These are phyloP conservation scores for Penicillium sp. DNA, from an alignment of 2,329 filamentous ascomycete species.

Conservation along the genomic window DNA sequence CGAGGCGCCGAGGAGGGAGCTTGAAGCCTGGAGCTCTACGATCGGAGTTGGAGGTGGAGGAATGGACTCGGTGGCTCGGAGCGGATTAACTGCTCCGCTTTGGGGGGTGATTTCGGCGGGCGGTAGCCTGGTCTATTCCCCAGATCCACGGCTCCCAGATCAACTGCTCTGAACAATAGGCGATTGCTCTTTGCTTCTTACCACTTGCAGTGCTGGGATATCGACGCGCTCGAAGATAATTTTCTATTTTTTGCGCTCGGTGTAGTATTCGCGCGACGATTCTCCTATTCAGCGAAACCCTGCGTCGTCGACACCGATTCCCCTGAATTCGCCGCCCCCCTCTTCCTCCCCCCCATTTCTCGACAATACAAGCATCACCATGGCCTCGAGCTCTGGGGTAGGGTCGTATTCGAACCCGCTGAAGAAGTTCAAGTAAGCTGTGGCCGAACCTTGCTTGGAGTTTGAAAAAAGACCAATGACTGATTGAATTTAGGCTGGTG, in stretches of 20 bases:
- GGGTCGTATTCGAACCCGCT: constrained; percentile 96
- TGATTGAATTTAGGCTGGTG: constrained; percentile 61
- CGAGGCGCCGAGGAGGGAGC: constrained; percentile 15
- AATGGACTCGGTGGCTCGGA: constrained; percentile 23
- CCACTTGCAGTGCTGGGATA: constrained; percentile 1
- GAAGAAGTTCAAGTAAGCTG: constrained; percentile 96
- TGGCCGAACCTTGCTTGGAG: neutral
- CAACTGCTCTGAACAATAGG: constrained; percentile 5
- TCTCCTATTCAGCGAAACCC: neutral
- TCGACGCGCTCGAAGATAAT: neutral
- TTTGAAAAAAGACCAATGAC: constrained; percentile 16
- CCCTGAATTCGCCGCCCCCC: constrained; percentile 26
- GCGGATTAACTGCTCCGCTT: constrained; percentile 27
- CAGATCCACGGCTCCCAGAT: constrained; percentile 22
- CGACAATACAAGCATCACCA: constrained; percentile 43
- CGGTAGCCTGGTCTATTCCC: constrained; percentile 17
- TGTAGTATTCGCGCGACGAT: constrained; percentile 2
- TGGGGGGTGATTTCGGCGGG: constrained; percentile 10
- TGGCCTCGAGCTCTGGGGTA: constrained; percentile 67
- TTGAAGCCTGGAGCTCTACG: constrained; percentile 8
- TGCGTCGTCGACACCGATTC: constrained; percentile 12
- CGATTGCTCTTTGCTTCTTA: constrained; percentile 5
- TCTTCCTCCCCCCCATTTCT: constrained; percentile 10
- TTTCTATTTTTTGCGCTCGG: neutral
- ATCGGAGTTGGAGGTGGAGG: constrained; percentile 12